Base-by-base conservation (phyloP, 306 rosid genomes). In the Vachellia collinsii region DNA sequence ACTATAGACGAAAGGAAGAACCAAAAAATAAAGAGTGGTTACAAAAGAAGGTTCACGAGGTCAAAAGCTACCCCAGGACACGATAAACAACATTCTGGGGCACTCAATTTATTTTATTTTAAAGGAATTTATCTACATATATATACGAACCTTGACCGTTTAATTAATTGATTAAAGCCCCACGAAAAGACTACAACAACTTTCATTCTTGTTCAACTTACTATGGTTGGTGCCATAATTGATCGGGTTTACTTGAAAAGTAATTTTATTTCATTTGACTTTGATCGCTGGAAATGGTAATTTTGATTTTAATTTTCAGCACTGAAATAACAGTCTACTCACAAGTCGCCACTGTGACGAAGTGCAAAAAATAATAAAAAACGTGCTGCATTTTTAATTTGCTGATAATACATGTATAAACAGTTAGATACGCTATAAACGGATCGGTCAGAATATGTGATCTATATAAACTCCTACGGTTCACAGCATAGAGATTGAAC, bases 91-190 rank as follows among this genome's bases (percentile, higher is more conserved):
- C 44, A 16, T 14, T 29, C 17, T 12, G 25, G 25, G 39, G 44
- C 17, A 72, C 20, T 72, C 34, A 47, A 48, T 47, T 72, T 48
- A 47, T 72, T 47, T 72, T 72, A 72, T 11, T 72, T 50, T 48
- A 16, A 1, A 44, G 16, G 4, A 36, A 8, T 29, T 72, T 9
- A 50, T 71, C 34, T 29, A 29, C 19, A 29, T 25, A 29, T 0
- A 1, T n/a, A n/a, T n/a, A n/a, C n/a, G n/a, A n/a, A n/a, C 17
- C 14, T 72, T 72, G 43, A 72, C 44, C 6, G 11, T 43, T 43
- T 70, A 20, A 70, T 56, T 13, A 14, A 47, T 47, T 54, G 0
- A n/a, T 17, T 6, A 19, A 19, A 69, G 53, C 8, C 56, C n/a
- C 56, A 11, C 7, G 0, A 44, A 44, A 70, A 20, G 38, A 43